Percentiles rank a stretch among this genome's conserved stretches.
Conservation (phyloP, 768 basidiomycete genomes). For the Phanerochaete carnosa region DNA sequence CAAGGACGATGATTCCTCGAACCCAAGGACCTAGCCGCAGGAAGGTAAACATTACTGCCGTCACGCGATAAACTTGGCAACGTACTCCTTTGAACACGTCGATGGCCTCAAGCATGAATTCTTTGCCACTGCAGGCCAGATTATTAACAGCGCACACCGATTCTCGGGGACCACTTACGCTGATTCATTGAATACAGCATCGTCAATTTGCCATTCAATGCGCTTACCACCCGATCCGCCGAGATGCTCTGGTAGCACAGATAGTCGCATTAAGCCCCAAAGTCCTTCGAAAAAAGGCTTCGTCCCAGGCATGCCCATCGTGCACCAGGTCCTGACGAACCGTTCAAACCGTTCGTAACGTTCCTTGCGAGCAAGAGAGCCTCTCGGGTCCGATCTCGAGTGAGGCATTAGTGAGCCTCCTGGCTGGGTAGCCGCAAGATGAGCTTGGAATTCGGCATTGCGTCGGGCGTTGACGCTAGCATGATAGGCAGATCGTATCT, state of each 20-base stretch:
- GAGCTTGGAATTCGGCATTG: slow-evolving; percentile 83
- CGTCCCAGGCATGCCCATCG: slow-evolving; percentile 83
- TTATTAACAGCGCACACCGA: neutral
- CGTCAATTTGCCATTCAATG: slow-evolving; percentile 90
- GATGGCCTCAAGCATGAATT: slow-evolving; percentile 92
- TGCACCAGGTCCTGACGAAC: slow-evolving; percentile 82
- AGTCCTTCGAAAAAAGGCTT: slow-evolving; percentile 79
- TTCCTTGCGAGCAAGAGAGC: slow-evolving; percentile 69
- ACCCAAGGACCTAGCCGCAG: slow-evolving; percentile 53
- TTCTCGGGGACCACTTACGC: slow-evolving; percentile 56
- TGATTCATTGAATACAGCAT: slow-evolving; percentile 91
- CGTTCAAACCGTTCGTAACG: slow-evolving; percentile 71
- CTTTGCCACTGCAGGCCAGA: slow-evolving; percentile 66
- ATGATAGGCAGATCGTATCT: slow-evolving; percentile 83
- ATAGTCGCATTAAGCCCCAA: slow-evolving; percentile 80
- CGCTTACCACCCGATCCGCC: slow-evolving; percentile 74
- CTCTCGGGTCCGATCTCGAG: slow-evolving; percentile 62
- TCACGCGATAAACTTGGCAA: slow-evolving; percentile 25
- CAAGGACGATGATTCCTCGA: slow-evolving; percentile 57
- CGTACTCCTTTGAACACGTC: slow-evolving; percentile 83
- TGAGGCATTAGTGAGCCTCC: slow-evolving; percentile 79
- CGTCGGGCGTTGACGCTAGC: slow-evolving; percentile 72
- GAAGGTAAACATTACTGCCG: slow-evolving; percentile 8
- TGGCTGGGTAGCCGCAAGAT: slow-evolving; percentile 72
- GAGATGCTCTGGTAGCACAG: slow-evolving; percentile 73